Conservation (phyloP, 306 rosid species). For the Urtica urens region DNA sequence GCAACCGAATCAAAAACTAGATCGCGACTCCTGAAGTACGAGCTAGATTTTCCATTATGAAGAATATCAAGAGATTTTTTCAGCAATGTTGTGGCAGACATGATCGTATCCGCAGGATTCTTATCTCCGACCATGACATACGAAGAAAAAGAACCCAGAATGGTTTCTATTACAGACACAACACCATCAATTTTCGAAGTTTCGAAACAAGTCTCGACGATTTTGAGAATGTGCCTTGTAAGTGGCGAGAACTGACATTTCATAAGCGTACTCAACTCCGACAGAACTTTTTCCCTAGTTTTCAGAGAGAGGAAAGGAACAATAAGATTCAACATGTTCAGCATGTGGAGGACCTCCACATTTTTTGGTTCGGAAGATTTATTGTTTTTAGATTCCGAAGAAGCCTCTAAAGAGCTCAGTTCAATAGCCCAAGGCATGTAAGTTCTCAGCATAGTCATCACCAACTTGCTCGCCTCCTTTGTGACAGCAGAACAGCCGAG, state of each 20-base stretch:
- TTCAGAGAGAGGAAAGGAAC: slow-evolving; percentile 53
- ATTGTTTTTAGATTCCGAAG: slow-evolving; percentile 30
- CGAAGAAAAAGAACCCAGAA: slow-evolving; percentile 50
- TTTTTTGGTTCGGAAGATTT: slow-evolving; percentile 29
- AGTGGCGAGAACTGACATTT: slow-evolving; percentile 38
- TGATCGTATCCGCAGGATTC: slow-evolving; percentile 58
- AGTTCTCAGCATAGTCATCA: slow-evolving; percentile 46
- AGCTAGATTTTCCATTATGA: slow-evolving; percentile 34
- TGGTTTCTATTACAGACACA: slow-evolving; percentile 30
- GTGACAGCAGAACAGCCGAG: slow-evolving; percentile 30
- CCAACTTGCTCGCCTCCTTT: slow-evolving; percentile 72
- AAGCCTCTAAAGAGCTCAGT: slow-evolving; percentile 20
- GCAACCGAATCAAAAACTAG: slow-evolving; percentile 55
- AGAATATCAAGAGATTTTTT: slow-evolving; percentile 40
- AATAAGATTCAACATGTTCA: slow-evolving; percentile 48
- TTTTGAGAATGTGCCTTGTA: slow-evolving; percentile 51
- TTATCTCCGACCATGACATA: slow-evolving; percentile 54
- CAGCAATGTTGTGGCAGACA: slow-evolving; percentile 48
- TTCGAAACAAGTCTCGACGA: slow-evolving; percentile 47
- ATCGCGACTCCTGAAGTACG: slow-evolving; percentile 51
- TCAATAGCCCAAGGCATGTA: slow-evolving; percentile 44
- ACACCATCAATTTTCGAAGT: slow-evolving; percentile 33
- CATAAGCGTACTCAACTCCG: slow-evolving; percentile 40
- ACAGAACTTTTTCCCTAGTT: slow-evolving; percentile 40
- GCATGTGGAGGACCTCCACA: slow-evolving; percentile 56